phyloP scores from a whole-genome alignment of 768 basidiomycete genomes.

The Suillus subluteus region DNA sequence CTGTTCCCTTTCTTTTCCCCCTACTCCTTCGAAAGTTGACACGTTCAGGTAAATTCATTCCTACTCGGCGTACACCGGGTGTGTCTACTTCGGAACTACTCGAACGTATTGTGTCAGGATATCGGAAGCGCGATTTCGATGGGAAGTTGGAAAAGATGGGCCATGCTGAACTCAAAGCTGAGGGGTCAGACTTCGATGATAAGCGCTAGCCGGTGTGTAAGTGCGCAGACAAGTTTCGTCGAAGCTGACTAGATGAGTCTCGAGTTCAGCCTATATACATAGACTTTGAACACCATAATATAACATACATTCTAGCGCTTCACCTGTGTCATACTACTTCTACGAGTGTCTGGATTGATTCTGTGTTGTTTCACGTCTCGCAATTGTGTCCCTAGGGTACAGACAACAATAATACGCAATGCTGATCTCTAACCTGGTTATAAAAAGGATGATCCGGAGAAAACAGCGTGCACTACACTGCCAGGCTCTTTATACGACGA shows the following conservation, averaged over 20 bases:
- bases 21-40: background rate
- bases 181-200: conserved; percentile 40
- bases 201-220: background rate
- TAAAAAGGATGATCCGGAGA: too few species aligned
- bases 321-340: background rate
- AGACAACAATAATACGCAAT: too few species aligned
- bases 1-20: conserved; percentile 22
- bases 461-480: too few species aligned
- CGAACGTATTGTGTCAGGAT: conserved; percentile 88
- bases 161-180: conserved; percentile 66
- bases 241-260: background rate
- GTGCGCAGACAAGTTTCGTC: background rate
- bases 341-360: too few species aligned
- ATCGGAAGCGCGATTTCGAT: conserved; percentile 86
- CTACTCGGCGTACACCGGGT: conserved; percentile 92
- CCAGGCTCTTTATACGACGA: too few species aligned
- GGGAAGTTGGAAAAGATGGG: conserved; percentile 91
- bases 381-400: too few species aligned
- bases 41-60: conserved; percentile 83
- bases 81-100: conserved; percentile 93
- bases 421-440: too few species aligned
- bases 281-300: background rate
- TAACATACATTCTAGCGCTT: background rate
- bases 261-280: background rate
- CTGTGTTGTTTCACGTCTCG: too few species aligned